These are phyloP conservation scores for Scutellaria barbata DNA, from an alignment of 257 asterid genomes.

Conservation along the genomic window DNA sequence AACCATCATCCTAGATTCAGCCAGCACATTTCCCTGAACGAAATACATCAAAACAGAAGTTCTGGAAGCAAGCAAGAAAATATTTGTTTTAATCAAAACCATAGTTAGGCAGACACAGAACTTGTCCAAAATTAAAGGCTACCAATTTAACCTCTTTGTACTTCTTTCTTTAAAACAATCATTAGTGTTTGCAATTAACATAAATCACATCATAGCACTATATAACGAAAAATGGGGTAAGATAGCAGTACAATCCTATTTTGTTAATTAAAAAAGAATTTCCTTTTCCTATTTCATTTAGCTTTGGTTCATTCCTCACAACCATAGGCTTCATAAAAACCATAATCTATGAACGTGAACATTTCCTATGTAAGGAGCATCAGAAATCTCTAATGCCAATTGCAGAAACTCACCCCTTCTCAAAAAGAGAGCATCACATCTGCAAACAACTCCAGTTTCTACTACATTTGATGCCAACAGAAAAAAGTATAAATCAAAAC, in stretches of 20 bases:
- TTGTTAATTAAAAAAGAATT: constrained; percentile 1
- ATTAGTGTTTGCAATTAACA: not conserved
- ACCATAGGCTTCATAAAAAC: not conserved
- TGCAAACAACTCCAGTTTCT: not conserved
- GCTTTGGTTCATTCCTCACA: not conserved
- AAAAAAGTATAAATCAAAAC: not conserved
- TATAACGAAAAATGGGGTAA: constrained; percentile 1
- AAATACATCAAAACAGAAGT: constrained; percentile 11
- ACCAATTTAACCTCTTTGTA: constrained; percentile 15
- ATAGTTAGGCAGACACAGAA: not conserved
- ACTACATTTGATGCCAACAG: constrained; percentile 9
- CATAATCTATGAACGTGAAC: not conserved
- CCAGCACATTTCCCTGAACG: constrained; percentile 81
- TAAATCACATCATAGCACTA: not conserved
- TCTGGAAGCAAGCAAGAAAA: constrained; percentile 21
- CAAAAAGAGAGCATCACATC: not conserved
- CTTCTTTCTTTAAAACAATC: not conserved
- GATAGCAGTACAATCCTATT: not conserved
- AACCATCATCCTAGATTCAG: constrained; percentile 96
- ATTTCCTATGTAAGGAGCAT: not conserved
- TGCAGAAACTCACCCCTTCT: no score
- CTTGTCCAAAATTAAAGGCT: constrained; percentile 6
- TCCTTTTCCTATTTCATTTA: not conserved
- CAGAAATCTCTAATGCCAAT: constrained; percentile 14
- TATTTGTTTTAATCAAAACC: constrained; percentile 1